These are phyloP conservation scores for Colletotrichum theobromicola DNA, from an alignment of 2,329 filamentous ascomycete species.

Conservation along the genomic window DNA sequence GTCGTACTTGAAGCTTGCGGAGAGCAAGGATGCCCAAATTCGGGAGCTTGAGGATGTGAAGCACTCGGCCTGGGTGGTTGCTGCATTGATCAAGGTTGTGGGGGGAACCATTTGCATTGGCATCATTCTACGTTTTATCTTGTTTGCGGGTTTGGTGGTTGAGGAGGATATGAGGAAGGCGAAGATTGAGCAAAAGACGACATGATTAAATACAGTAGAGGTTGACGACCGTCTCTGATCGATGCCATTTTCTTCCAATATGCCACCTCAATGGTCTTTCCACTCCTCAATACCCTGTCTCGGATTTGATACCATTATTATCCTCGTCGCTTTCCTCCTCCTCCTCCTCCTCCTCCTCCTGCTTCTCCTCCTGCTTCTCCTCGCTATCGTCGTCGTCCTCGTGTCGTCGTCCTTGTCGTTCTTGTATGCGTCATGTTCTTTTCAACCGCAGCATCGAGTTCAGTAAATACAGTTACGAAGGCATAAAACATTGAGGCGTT, in stretches of 20 bases:
- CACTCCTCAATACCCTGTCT: too few species aligned
- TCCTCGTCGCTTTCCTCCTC: too few species aligned
- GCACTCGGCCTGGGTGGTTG: not conserved
- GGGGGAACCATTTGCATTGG: not conserved
- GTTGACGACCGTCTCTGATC: accelerated
- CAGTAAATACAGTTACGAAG: too few species aligned
- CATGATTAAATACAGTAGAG: too few species aligned
- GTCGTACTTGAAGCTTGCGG: not conserved
- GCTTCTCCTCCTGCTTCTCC: too few species aligned
- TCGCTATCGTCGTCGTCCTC: too few species aligned
- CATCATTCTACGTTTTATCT: not conserved
- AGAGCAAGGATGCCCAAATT: not conserved
- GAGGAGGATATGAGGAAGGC: not conserved
- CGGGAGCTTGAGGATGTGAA: not conserved
- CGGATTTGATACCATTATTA: too few species aligned
- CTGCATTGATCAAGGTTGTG: not conserved
- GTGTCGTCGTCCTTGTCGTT: too few species aligned
- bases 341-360: too few species aligned
- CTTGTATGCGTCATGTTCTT: too few species aligned
- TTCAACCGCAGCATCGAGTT: too few species aligned
- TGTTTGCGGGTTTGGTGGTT: not conserved
- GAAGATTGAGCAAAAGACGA: not conserved
- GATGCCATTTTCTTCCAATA: not conserved
- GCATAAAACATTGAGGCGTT: too few species aligned
- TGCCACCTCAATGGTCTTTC: not conserved